Evolutionary conservation across 148 eudicot genomes (phyloP).

Genomic region (Dysphania ambrosioides): DNA sequence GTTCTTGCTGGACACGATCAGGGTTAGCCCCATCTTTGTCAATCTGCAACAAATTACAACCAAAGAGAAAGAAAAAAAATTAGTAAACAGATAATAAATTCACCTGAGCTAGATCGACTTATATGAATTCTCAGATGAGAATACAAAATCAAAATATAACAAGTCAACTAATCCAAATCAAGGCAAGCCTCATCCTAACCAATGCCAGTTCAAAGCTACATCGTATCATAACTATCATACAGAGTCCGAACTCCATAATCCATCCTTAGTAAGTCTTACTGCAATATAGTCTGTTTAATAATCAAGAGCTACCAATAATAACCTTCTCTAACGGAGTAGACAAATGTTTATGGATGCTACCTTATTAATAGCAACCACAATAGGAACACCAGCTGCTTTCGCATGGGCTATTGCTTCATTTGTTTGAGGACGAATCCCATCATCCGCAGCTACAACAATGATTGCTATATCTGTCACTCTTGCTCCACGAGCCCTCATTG

Average conservation of each 20-base stretch:
- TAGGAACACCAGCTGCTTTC: slow-evolving; percentile 95
- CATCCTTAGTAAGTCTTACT: background rate
- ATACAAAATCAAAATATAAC: background rate
- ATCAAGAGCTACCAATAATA: background rate
- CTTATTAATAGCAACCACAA: slow-evolving; percentile 90
- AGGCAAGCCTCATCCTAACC: background rate
- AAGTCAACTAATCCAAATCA: slow-evolving; percentile 2
- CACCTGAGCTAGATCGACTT: background rate
- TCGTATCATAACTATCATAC: background rate
- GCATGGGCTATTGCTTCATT: slow-evolving; percentile 99
- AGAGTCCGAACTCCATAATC: background rate
- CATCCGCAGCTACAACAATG: slow-evolving; percentile 97
- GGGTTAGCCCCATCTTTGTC: slow-evolving; percentile 98
- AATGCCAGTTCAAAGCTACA: background rate
- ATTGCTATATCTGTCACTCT: slow-evolving; percentile 94
- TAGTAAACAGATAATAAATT: too few species aligned
- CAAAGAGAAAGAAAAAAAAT: too few species aligned
- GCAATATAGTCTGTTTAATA: background rate
- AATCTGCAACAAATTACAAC: slow-evolving; percentile 55
- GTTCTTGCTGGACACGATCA: slow-evolving; percentile 96
- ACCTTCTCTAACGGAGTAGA: background rate
- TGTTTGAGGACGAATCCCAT: slow-evolving; percentile 94
- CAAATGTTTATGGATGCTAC: slow-evolving; percentile 34
- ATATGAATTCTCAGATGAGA: background rate
- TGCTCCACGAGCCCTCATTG: slow-evolving; percentile 99